Base-by-base conservation (phyloP, 108 stramenopile genomes). In the Aurantiochytrium sp. region DNA sequence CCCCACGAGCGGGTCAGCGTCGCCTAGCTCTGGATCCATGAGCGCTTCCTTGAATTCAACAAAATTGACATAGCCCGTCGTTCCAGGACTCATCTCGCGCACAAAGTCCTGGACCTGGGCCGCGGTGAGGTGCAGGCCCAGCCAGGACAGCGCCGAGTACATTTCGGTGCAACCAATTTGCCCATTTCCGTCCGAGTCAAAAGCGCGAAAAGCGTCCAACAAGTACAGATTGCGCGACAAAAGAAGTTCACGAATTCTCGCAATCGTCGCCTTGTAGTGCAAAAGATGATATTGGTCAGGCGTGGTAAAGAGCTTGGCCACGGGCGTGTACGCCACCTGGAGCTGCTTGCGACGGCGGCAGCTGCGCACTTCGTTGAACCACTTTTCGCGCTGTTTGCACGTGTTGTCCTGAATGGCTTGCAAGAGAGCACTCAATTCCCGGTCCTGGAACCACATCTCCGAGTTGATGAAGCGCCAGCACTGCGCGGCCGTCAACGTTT, bases 391-490 rank as follows among this genome's bases (percentile, higher is more conserved):
- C 29, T 93, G 92, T 88, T 96, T 97, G 58, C 94, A 92, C 23
- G 92, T 91, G 83, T 98, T 97, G 72, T 96, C 95, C 90, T 98
- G 97, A 59, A 99, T 92, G 44, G 96, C 96, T 88, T 97, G 94
- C 51, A 99, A 93, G 21, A 99, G 92, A 42, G 97, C 90, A 89
- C 95, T 97, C 44, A 98, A 72, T 88, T 98, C 97, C 44, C 93
- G 90, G 23, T 96, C 97, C 87, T 95, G 92, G 91, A 96, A 99
- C 76, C 97, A 96, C 12, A 97, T 95, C 44, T 95, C 94, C 76
- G 96, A 97, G 91, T 99, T 97, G 60, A 99, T 94, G 91, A 98
- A 99, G 12, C 97, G 95, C 93, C 93, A 99, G 93, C 97, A 97
- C 59, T 96, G 95, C 71, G 96, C 94, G 6, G 97, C 95, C 43